These are phyloP conservation scores for Eucalyptus sp. DNA, from an alignment of 345 rosid species.

Conservation along the genomic window DNA sequence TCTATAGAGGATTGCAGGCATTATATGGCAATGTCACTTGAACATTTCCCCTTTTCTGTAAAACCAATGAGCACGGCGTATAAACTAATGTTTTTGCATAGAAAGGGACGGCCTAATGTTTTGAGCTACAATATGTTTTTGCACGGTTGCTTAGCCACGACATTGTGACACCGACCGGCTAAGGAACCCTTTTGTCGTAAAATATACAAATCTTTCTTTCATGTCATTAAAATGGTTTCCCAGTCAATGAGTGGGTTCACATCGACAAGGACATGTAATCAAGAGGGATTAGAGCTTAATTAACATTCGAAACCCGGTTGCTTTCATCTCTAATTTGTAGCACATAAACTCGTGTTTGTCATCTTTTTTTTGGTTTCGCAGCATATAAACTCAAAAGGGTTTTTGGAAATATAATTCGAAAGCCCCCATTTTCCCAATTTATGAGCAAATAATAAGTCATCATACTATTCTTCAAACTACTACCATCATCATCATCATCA, in stretches of 20 bases:
- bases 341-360: background rate
- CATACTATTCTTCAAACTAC: background rate
- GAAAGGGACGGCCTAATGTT: background rate
- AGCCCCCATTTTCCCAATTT: background rate
- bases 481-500: too few species aligned
- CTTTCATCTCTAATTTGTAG: background rate
- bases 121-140: background rate
- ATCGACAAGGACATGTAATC: background rate
- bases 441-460: background rate
- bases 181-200: background rate
- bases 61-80: background rate
- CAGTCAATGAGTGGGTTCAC: background rate
- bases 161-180: background rate
- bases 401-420: background rate
- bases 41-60: background rate
- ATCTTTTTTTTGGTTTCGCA: background rate
- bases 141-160: background rate
- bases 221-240: background rate
- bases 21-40: background rate
- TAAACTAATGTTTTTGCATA: background rate
- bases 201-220: background rate
- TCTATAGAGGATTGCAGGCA: background rate
- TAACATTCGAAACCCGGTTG: background rate
- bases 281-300: background rate
- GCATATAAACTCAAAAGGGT: background rate